phyloP scores from a whole-genome alignment of 116 monocot species.

The Dioscorea cayenensis region DNA sequence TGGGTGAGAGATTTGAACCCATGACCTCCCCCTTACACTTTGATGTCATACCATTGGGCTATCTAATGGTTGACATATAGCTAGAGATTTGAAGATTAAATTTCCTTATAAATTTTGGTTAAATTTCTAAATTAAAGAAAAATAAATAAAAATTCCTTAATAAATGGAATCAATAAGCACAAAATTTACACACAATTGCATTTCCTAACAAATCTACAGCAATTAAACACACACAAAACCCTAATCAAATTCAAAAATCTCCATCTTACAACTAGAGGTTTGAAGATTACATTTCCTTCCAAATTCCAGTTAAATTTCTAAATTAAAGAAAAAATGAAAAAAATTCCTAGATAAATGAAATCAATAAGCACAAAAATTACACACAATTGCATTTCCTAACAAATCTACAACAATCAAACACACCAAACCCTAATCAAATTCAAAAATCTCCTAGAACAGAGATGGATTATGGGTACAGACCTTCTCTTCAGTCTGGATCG shows the following conservation, averaged over 20 bases:
- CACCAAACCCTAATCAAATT: not conserved
- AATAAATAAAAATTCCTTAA: not conserved
- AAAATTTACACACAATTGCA: not conserved
- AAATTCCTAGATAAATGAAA: not conserved
- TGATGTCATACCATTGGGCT: no score
- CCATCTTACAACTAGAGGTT: not conserved
- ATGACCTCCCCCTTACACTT: no score
- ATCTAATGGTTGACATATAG: no score
- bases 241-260: not conserved
- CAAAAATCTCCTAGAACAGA: not conserved
- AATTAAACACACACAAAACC: not conserved
- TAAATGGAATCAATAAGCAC: not conserved
- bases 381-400: not conserved
- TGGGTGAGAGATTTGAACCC: no score
- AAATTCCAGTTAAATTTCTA: no score
- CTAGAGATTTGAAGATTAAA: not conserved
- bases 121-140: no score
- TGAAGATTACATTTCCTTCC: not conserved
- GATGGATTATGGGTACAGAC: conserved; percentile 11
- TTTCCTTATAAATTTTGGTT: no score
- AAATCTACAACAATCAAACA: not conserved
- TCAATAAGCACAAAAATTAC: not conserved
- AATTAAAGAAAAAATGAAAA: no score
- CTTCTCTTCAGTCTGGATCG: conserved; percentile 29
- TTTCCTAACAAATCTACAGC: not conserved